Conservation (phyloP, 306 rosid genomes). For the Fragaria ananassa region DNA sequence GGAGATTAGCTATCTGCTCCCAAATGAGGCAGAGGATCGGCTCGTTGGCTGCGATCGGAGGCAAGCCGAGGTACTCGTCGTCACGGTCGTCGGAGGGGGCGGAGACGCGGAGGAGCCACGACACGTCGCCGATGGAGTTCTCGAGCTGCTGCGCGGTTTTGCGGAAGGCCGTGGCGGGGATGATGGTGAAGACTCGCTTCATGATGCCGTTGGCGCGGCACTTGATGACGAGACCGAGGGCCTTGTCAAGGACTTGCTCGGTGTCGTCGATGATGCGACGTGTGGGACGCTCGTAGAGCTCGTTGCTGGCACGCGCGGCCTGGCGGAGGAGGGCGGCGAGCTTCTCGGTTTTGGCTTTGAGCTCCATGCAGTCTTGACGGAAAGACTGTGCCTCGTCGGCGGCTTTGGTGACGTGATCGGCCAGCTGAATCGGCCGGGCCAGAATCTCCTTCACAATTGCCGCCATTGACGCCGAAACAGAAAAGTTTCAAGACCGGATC, state of each 20-base stretch:
- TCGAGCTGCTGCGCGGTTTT: constrained; percentile 56
- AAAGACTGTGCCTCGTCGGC: constrained; percentile 56
- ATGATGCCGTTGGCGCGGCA: constrained; percentile 57
- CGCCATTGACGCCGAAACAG: constrained; percentile 41
- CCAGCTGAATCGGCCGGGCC: constrained; percentile 77
- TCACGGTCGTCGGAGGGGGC: constrained; percentile 61
- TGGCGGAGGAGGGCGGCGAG: constrained; percentile 73
- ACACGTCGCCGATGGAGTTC: constrained; percentile 70
- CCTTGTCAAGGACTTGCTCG: constrained; percentile 65
- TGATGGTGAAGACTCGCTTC: constrained; percentile 69
- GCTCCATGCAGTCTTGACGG: constrained; percentile 59
- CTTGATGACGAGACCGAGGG: constrained; percentile 52
- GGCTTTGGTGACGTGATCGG: constrained; percentile 61
- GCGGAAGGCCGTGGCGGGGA: constrained; percentile 54
- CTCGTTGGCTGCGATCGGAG: constrained; percentile 71
- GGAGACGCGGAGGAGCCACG: constrained; percentile 77
- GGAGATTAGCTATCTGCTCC: constrained; percentile 63
- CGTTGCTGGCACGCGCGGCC: constrained; percentile 68
- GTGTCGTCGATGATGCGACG: constrained; percentile 73
- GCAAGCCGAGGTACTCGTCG: constrained; percentile 68
- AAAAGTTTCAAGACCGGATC: neutral
- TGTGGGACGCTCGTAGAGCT: constrained; percentile 76
- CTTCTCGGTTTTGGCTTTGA: constrained; percentile 66
- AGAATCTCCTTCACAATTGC: constrained; percentile 77
- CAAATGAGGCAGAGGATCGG: constrained; percentile 68